phyloP scores from a whole-genome alignment of 768 basidiomycete species.

The Dioszegia crocea region DNA sequence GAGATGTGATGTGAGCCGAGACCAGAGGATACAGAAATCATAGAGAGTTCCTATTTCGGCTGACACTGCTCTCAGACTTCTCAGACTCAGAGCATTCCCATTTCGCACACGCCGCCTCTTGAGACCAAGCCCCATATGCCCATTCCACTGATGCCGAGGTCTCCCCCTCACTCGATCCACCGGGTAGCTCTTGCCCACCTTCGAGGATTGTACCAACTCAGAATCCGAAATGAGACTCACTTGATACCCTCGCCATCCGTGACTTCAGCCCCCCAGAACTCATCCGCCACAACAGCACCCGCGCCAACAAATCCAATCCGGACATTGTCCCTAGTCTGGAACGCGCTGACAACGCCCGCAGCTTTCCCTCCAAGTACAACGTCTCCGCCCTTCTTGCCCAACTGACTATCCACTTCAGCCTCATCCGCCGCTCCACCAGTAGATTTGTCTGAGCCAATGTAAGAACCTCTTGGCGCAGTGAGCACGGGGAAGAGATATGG shows the following conservation, averaged over 20 bases:
- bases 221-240: slow-evolving; percentile 52
- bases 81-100: too few relatives aligned
- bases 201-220: too few relatives aligned
- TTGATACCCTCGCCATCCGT: slow-evolving; percentile 43
- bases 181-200: too few relatives aligned
- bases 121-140: too few relatives aligned
- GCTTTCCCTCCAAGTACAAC: slow-evolving; percentile 73
- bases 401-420: slow-evolving; percentile 58
- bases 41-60: too few relatives aligned
- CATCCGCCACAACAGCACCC: slow-evolving; percentile 72
- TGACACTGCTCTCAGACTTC: too few relatives aligned
- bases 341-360: slow-evolving; percentile 74
- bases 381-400: slow-evolving; percentile 52
- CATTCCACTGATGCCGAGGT: too few relatives aligned
- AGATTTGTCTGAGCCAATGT: slow-evolving; percentile 54
- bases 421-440: slow-evolving; percentile 57
- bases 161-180: too few relatives aligned
- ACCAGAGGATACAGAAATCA: too few relatives aligned
- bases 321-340: slow-evolving; percentile 76
- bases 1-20: too few relatives aligned
- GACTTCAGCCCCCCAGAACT: slow-evolving; percentile 63
- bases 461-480: slow-evolving; percentile 58
- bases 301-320: slow-evolving; percentile 79
- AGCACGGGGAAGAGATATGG: slow-evolving; percentile 80
- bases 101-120: too few relatives aligned